Evolutionary conservation across 1,284 basidiomycete species (phyloP).

Genomic region (Pseudozyma sp.): DNA sequence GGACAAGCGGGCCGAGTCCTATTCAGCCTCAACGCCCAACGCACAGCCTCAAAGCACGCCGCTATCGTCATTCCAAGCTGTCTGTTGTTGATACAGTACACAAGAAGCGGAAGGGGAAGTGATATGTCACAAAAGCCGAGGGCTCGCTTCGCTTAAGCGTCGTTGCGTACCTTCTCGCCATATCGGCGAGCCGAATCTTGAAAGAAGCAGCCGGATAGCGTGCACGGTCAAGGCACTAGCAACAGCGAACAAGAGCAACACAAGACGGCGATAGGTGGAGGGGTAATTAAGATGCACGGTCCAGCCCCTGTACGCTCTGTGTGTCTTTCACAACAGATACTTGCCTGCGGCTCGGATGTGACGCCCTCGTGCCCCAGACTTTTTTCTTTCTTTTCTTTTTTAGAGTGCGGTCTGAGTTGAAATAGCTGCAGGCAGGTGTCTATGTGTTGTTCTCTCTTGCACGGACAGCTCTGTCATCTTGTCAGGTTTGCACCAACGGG

Average conservation of each 20-base stretch:
- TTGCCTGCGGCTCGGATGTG: slow-evolving; percentile 14
- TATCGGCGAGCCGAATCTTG: neutral
- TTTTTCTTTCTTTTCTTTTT: neutral
- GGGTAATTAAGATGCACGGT: neutral
- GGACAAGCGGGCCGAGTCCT: neutral
- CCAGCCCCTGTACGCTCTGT: neutral
- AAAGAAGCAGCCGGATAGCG: neutral
- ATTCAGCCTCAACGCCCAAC: neutral
- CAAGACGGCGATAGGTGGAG: neutral
- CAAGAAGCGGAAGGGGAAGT: neutral
- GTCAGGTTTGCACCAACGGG: no score
- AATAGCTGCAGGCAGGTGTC: slow-evolving; percentile 6
- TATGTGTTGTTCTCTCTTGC: slow-evolving; percentile 18
- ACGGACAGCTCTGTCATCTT: no score
- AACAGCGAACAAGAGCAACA: neutral
- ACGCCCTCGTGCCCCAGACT: neutral
- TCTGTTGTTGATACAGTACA: neutral
- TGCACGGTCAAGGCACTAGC: neutral
- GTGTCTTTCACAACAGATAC: neutral
- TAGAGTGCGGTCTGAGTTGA: slow-evolving; percentile 9
- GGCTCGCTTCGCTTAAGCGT: no score
- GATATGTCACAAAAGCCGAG: neutral
- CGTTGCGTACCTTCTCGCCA: no score
- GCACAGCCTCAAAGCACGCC: slow-evolving; percentile 10
- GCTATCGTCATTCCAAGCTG: slow-evolving; percentile 3